Conservation (phyloP, 371 early-diverging fungal genomes). For the Encephalitozoon intestinalis region DNA sequence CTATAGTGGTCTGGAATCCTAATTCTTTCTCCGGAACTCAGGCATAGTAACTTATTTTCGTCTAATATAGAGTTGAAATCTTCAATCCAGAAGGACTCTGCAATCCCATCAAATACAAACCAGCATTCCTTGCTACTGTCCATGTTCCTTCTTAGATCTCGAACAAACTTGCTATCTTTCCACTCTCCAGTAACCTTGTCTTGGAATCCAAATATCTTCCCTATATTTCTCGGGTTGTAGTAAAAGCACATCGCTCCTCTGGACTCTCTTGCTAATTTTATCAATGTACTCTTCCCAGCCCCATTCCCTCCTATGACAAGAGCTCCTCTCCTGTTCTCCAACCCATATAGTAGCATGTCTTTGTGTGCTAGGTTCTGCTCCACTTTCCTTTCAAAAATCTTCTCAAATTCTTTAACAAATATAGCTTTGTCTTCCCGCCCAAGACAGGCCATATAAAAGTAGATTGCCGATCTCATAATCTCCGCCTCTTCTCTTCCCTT, state of each 20-base stretch:
- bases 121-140: slow-evolving; percentile 96
- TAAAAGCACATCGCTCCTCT: slow-evolving; percentile 82
- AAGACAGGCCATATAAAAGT: slow-evolving; percentile 14
- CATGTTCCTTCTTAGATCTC: slow-evolving; percentile 81
- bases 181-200: slow-evolving; percentile 95
- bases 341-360: neutral
- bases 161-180: slow-evolving; percentile 90
- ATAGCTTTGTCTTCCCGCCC: neutral
- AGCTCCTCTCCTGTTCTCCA: slow-evolving; percentile 57
- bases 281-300: slow-evolving; percentile 64
- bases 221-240: slow-evolving; percentile 90
- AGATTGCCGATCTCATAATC: neutral
- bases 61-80: slow-evolving; percentile 77
- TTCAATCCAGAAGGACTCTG: slow-evolving; percentile 98
- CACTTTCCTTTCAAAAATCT: neutral
- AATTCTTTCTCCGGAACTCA: slow-evolving; percentile 87
- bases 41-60: slow-evolving; percentile 73
- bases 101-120: slow-evolving; percentile 97
- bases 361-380: neutral
- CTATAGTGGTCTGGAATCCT: slow-evolving; percentile 82
- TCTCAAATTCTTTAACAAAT: neutral
- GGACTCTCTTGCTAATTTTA: slow-evolving; percentile 71
- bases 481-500: neutral
- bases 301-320: slow-evolving; percentile 65
- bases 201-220: slow-evolving; percentile 80